These are phyloP conservation scores for Lachancea nothofagi DNA, from an alignment of 805 yeast genomes.

Conservation along the genomic window DNA sequence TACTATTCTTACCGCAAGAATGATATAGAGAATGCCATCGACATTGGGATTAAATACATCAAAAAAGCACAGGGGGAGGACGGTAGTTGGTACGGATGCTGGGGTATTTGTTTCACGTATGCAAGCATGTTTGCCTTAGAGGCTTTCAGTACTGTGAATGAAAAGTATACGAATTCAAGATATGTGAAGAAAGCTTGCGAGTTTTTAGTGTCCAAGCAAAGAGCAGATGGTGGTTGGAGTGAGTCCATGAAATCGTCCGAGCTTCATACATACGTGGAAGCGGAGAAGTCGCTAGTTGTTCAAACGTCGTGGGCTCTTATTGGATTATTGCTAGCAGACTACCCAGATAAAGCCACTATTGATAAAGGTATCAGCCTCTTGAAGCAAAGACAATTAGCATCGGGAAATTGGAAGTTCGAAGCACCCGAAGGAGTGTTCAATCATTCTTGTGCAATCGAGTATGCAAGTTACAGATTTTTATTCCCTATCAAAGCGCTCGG, in stretches of 20 bases:
- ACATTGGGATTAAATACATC: constrained; percentile 69
- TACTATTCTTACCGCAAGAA: constrained; percentile 57
- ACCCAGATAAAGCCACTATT: constrained; percentile 64
- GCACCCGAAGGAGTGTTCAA: constrained; percentile 94
- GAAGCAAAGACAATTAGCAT: constrained; percentile 56
- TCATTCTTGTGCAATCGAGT: constrained; percentile 90
- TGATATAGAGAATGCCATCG: constrained; percentile 65
- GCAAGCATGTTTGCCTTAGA: constrained; percentile 98
- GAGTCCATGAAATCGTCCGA: constrained; percentile 91
- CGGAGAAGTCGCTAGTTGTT: constrained; percentile 60
- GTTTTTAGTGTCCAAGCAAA: constrained; percentile 68
- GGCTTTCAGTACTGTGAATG: constrained; percentile 70
- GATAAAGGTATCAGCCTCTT: constrained; percentile 58
- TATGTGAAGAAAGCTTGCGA: constrained; percentile 76
- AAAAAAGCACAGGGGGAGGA: constrained; percentile 61
- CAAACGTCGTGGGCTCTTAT: constrained; percentile 93
- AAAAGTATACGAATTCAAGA: constrained; percentile 54
- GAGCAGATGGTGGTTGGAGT: constrained; percentile 95
- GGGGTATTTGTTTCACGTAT: constrained; percentile 96
- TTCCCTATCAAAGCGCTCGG: constrained; percentile 94
- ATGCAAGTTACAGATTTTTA: constrained; percentile 84
- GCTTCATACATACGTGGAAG: constrained; percentile 65
- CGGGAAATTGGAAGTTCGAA: constrained; percentile 85
- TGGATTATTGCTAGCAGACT: constrained; percentile 72
- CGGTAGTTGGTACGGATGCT: constrained; percentile 97